Evolutionary conservation across 306 rosid species (phyloP), one percentile per base, ranked within the genome.

Genomic region (Mucuna pruriens): DNA sequence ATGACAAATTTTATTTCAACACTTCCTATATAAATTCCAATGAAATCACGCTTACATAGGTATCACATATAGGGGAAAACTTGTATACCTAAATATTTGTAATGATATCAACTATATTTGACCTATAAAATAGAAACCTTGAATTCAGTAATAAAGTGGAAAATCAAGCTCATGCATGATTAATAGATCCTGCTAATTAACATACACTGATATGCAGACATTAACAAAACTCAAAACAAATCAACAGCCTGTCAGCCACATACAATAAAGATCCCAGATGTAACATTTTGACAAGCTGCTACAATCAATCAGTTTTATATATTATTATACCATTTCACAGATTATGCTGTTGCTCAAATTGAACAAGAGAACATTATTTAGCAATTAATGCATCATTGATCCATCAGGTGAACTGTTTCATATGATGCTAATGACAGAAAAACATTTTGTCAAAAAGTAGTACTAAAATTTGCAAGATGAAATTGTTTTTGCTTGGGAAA

Each of bases 171-270:
- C 51, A 26, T 16, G 49, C 78, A 15, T 20, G 39, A 8, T 13
- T 26, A 80, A 63, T n/a, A 75, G 39, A 74, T 40, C 63, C 34
- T 34, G 44, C 52, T 71, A 71, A 49, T 48, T 60, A 51, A 38
- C 77, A 68, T 29, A 40, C 39, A 74, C 26, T 19, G 57, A 61
- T 10, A 13, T 20, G 34, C 46, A 54, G 25, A 82, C 29, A 52
- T 66, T 46, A 42, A 70, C 71, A 70, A 81, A 39, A 62, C 34
- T 71, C 74, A 71, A 71, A 48, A 60, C 39, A 60, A 45, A 52
- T 64, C 75, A 74, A 54, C 61, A 40, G 17, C 49, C 65, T 2
- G 13, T 20, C 25, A 65, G 38, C 62, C 70, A 8, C 63, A 29
- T 25, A 64, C 55, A 60, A 16, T 22, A 22, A 16, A 62, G 75